Conservation (phyloP, 1,139 yeast species). For the Pichia norvegensis region DNA sequence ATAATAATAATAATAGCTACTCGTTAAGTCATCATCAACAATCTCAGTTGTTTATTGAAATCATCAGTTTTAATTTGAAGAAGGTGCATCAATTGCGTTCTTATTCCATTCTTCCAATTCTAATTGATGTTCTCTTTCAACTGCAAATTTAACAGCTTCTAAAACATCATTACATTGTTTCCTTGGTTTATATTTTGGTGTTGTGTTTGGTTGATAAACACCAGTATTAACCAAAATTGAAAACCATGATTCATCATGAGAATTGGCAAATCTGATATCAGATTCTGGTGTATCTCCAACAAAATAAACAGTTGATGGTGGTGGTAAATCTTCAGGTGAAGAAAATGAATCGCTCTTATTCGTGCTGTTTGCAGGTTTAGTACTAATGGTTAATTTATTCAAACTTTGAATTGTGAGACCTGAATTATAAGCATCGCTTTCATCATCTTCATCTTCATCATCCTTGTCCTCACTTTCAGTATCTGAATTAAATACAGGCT, state of each 20-base stretch:
- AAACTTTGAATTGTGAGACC: slow-evolving; percentile 33
- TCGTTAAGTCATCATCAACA: too few relatives aligned
- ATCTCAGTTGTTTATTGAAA: too few relatives aligned
- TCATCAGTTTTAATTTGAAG: neutral
- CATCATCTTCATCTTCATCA: slow-evolving; percentile 30
- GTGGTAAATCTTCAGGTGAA: slow-evolving; percentile 46
- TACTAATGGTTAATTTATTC: slow-evolving; percentile 30
- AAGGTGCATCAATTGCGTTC: slow-evolving; percentile 19
- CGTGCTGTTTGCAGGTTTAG: neutral
- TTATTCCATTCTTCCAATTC: slow-evolving; percentile 66
- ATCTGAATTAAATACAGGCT: slow-evolving; percentile 12
- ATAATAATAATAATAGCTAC: too few relatives aligned
- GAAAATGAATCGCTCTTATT: neutral
- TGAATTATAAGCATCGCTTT: slow-evolving; percentile 9
- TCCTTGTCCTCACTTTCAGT: slow-evolving; percentile 30
- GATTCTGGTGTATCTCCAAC: slow-evolving; percentile 93
- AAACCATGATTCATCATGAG: slow-evolving; percentile 77
- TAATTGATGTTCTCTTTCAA: slow-evolving; percentile 66
- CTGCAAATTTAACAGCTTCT: slow-evolving; percentile 76
- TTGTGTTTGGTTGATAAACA: slow-evolving; percentile 74
- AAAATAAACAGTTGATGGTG: slow-evolving; percentile 78
- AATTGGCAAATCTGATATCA: slow-evolving; percentile 79
- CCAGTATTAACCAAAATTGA: slow-evolving; percentile 83
- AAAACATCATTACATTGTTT: slow-evolving; percentile 64
- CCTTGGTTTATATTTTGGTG: slow-evolving; percentile 72